These are phyloP conservation scores for Aurinia saxatilis DNA, from an alignment of 345 rosid species.

Conservation along the genomic window DNA sequence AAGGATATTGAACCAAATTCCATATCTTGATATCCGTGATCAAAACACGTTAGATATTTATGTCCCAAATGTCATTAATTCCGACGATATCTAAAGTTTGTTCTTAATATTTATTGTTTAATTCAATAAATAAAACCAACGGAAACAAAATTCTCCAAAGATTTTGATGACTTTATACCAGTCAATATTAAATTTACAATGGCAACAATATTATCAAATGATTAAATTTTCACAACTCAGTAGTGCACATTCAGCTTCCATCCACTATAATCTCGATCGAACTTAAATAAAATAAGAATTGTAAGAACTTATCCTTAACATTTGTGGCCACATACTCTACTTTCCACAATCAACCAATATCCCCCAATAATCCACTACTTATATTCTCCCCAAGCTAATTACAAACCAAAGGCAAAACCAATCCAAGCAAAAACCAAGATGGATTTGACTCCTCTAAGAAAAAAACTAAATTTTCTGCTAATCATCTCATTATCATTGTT, in stretches of 20 bases:
- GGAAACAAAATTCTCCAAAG: not conserved
- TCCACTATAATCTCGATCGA: not conserved
- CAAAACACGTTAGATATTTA: no score
- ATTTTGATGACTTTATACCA: not conserved
- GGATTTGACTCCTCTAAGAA: slow-evolving; percentile 1
- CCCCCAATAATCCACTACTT: slow-evolving; percentile 10
- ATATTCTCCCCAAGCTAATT: not conserved
- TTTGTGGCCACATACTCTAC: slow-evolving; percentile 23
- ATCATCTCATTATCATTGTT: slow-evolving; percentile 6
- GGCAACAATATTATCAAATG: not conserved
- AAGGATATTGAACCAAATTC: no score
- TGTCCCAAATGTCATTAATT: no score
- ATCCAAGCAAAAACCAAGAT: slow-evolving; percentile 2
- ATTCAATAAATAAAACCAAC: no score
- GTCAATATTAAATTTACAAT: no score
- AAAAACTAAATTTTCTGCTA: not conserved
- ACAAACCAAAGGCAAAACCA: not conserved
- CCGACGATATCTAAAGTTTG: no score
- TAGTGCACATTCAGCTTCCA: slow-evolving; percentile 16
- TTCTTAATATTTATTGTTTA: no score
- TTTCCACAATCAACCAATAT: slow-evolving; percentile 11
- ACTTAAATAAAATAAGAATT: not conserved
- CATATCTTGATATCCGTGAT: no score
- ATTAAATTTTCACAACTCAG: slow-evolving; percentile 14
- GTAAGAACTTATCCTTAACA: slow-evolving; percentile 16